Base-by-base conservation (phyloP, 352 stramenopile species). In the Globisporangium sylvaticum region DNA sequence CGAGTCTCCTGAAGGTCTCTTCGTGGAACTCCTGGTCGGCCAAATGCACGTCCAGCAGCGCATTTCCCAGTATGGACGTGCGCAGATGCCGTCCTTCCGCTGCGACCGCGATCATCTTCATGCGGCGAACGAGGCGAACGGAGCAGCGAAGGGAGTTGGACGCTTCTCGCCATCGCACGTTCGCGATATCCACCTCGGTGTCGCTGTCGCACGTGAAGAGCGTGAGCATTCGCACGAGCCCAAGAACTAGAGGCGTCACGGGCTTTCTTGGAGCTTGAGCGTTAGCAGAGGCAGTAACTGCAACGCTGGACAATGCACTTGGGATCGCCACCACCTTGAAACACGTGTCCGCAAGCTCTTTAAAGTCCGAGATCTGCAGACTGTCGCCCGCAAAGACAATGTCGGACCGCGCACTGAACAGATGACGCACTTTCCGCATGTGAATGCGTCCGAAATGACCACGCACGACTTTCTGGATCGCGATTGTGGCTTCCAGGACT, bases 191-290 rank as follows among this genome's bases (percentile, higher is more conserved):
- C 59, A 82, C 75, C 27, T 85, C 81, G 1, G 73, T 60, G 63
- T 91, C 81, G 3, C 58, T 53, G 58, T 92, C 76, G 34, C 75
- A 81, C 14, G 81, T 88, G 39, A 88, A 83, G 18, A 92, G 59
- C 73, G 90, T 89, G 8, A 95, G 59, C 18, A 95, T 52, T 20
- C 87, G 83, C 5, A 94, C 78, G 29, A 95, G 72, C 0, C 85
- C 85, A 4, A 95, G 75, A 1, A 92, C 82, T 18, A 92, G 70
- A 12, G 83, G 70, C 31, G 82, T 69, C 32, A 90, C 63, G 25
- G 72, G 58, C 10, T 69, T 69, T 10, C 58, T 52, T 2, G 64
- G 4, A 20, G 39, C n/a, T 73, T 76, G 2, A 62, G 12, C 20
- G 53, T 27, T 15, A 4, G 1, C 29, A 4, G 53, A 62, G 62